Conservation (phyloP, 2,329 filamentous ascomycete species). For the Calonectria ilicicola region DNA sequence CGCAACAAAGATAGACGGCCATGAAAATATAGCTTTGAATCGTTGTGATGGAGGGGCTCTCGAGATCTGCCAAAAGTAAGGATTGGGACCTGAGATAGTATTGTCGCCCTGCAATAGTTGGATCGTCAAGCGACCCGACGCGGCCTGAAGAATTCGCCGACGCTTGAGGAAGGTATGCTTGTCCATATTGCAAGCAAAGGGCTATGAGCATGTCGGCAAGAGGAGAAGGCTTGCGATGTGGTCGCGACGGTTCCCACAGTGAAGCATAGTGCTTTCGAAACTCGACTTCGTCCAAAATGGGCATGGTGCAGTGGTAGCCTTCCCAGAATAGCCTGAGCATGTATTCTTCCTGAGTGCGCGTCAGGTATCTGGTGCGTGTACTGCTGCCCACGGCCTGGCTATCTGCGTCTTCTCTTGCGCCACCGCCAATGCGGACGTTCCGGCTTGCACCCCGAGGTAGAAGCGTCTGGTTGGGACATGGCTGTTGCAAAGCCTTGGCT, state of each 20-base stretch:
- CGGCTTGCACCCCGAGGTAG: slow-evolving; percentile 29
- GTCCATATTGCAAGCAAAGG: slow-evolving; percentile 62
- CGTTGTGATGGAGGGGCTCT: slow-evolving; percentile 59
- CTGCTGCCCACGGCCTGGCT: not conserved
- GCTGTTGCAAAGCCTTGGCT: slow-evolving; percentile 45
- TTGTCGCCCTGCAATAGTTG: slow-evolving; percentile 57
- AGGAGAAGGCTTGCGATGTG: slow-evolving; percentile 56
- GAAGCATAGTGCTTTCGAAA: slow-evolving; percentile 58
- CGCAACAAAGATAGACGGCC: slow-evolving; percentile 59
- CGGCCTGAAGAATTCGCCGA: not conserved
- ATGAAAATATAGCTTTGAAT: slow-evolving; percentile 61
- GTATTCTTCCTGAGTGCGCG: slow-evolving; percentile 57
- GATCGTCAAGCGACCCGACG: slow-evolving; percentile 42
- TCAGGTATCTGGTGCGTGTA: slow-evolving; percentile 35
- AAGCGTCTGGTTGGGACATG: slow-evolving; percentile 24
- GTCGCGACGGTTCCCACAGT: slow-evolving; percentile 48
- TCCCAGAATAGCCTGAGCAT: slow-evolving; percentile 62
- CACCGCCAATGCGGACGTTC: slow-evolving; percentile 9
- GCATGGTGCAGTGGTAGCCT: slow-evolving; percentile 53
- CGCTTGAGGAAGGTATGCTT: slow-evolving; percentile 34
- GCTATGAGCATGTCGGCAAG: slow-evolving; percentile 65
- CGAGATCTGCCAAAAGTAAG: slow-evolving; percentile 57
- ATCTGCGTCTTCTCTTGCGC: not conserved
- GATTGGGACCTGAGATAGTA: slow-evolving; percentile 61
- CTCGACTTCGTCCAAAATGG: slow-evolving; percentile 56